These are phyloP conservation scores for Pseudogymnoascus sp. DNA, from an alignment of 2,329 filamentous ascomycete genomes.

Conservation along the genomic window DNA sequence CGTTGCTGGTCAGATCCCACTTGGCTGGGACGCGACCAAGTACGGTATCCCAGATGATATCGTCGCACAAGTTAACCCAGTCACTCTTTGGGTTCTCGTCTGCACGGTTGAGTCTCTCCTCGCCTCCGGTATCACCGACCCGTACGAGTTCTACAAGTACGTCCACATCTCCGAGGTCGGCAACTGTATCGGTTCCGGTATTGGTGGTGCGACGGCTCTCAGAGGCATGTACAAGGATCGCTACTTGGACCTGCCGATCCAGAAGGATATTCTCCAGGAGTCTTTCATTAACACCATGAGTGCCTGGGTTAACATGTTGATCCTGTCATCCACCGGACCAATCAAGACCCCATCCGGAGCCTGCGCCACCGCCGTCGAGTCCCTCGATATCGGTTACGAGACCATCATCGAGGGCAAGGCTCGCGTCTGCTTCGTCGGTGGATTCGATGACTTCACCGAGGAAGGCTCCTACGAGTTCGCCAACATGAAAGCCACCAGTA, in stretches of 20 bases:
- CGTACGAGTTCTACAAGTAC: conserved; percentile 99
- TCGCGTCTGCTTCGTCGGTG: conserved; percentile 92
- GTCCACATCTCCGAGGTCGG: conserved; percentile 96
- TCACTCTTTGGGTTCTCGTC: conserved; percentile 90
- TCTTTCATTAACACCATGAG: conserved; percentile 99
- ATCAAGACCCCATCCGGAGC: conserved; percentile 98
- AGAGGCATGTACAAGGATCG: conserved; percentile 98
- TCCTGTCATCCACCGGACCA: conserved; percentile 90
- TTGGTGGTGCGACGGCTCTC: conserved; percentile 86
- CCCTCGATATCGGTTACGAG: conserved; percentile 94
- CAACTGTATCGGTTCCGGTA: conserved; percentile 97
- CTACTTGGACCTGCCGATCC: conserved; percentile 90
- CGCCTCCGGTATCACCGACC: conserved; percentile 91
- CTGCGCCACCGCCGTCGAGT: conserved; percentile 95
- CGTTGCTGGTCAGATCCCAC: conserved; percentile 92
- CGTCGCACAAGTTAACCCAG: conserved; percentile 92
- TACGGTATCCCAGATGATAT: conserved; percentile 98
- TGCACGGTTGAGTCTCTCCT: conserved; percentile 87
- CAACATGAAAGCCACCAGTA: conserved; percentile 99
- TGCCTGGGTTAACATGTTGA: conserved; percentile 98
- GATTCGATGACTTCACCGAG: conserved; percentile 98
- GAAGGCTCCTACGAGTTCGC: conserved; percentile 99
- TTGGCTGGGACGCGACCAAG: conserved; percentile 91
- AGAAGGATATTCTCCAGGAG: conserved; percentile 98
- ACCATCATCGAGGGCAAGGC: conserved; percentile 98